These are phyloP conservation scores for Starmerella floris DNA, from an alignment of 805 yeast genomes.

Conservation along the genomic window DNA sequence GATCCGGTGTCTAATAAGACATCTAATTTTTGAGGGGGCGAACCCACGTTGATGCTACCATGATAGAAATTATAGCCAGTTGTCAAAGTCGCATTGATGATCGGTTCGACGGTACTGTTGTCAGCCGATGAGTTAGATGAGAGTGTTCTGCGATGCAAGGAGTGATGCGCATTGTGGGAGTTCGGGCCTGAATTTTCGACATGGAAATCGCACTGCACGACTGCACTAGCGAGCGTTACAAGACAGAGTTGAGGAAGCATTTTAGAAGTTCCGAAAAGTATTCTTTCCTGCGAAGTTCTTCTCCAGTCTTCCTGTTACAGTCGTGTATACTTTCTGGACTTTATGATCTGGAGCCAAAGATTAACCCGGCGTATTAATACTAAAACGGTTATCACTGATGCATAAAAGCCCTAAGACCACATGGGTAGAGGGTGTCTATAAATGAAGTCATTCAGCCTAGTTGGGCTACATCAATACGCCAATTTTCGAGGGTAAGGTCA, in stretches of 20 bases:
- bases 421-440: too few relatives aligned
- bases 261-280: background rate
- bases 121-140: background rate
- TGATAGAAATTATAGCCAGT: slow-evolving; percentile 28
- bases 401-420: too few relatives aligned
- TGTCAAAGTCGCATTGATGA: slow-evolving; percentile 19
- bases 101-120: slow-evolving; percentile 11
- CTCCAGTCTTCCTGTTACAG: background rate
- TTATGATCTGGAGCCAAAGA: too few relatives aligned
- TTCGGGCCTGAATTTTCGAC: background rate
- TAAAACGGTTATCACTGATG: too few relatives aligned
- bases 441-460: too few relatives aligned
- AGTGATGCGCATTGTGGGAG: background rate
- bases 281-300: background rate
- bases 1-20: slow-evolving; percentile 40
- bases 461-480: too few relatives aligned
- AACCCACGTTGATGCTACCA: slow-evolving; percentile 30
- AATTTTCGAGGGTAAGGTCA: too few relatives aligned
- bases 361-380: too few relatives aligned
- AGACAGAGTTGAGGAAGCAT: slow-evolving; percentile 8
- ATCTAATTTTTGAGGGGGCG: slow-evolving; percentile 32
- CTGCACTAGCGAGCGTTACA: slow-evolving; percentile 9
- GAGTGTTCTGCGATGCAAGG: background rate
- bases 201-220: slow-evolving; percentile 8
- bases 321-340: too few relatives aligned